These are phyloP conservation scores for Pseudopediastrum boryanum DNA, from an alignment of 139 green algal species.

Conservation along the genomic window DNA sequence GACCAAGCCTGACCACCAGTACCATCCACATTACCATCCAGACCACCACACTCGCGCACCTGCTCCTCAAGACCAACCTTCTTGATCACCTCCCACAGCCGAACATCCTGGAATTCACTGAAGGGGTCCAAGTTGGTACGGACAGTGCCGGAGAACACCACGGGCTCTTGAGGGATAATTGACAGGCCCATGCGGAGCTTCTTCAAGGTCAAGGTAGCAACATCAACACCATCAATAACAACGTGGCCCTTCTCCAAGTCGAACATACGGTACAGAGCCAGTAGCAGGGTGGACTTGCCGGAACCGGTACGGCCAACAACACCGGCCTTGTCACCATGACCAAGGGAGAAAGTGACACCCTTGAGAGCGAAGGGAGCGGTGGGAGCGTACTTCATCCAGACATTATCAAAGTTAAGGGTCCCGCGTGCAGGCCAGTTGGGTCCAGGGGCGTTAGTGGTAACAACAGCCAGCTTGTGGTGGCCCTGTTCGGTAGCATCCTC, in stretches of 20 bases:
- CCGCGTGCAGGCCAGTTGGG: constrained; percentile 51
- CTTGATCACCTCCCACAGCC: constrained; percentile 52
- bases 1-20: constrained; percentile 57
- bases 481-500: constrained; percentile 9
- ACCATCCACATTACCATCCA: constrained; percentile 66
- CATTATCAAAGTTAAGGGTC: constrained; percentile 45
- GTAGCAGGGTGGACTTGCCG: constrained; percentile 81
- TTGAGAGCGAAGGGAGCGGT: constrained; percentile 34
- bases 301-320: constrained; percentile 77
- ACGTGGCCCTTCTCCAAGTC: constrained; percentile 60
- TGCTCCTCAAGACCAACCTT: constrained; percentile 50
- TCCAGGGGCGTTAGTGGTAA: neutral
- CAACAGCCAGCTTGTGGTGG: constrained; percentile 11
- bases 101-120: constrained; percentile 46
- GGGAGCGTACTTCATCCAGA: constrained; percentile 49
- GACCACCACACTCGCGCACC: constrained; percentile 52
- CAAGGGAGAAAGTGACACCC: constrained; percentile 45
- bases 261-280: constrained; percentile 82
- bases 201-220: constrained; percentile 57
- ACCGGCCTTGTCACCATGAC: constrained; percentile 64
- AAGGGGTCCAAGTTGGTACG: constrained; percentile 87
- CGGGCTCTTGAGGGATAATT: constrained; percentile 79
- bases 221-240: constrained; percentile 73
- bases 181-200: constrained; percentile 62
- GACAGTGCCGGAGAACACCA: constrained; percentile 83